phyloP scores from a whole-genome alignment of 495 filamentous ascomycete genomes.

The Daldinia decipiens region DNA sequence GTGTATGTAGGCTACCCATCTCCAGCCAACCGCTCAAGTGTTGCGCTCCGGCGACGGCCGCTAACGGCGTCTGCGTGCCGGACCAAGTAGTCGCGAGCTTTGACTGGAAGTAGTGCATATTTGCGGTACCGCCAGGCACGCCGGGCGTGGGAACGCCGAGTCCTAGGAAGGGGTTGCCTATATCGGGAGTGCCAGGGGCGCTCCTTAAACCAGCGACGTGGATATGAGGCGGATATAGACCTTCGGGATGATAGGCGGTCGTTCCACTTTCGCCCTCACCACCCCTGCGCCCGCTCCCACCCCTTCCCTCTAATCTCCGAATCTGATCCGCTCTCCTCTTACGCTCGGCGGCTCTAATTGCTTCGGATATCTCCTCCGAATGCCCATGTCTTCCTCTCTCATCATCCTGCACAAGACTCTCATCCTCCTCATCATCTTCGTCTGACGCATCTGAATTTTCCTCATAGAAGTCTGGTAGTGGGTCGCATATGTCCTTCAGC shows the following conservation, averaged over 20 bases:
- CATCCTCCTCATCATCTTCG: conserved; percentile 47
- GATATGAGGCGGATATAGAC: conserved; percentile 51
- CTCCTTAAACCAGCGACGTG: conserved; percentile 48
- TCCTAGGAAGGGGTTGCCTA: conserved; percentile 72
- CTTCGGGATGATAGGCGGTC: conserved; percentile 37
- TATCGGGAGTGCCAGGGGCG: conserved; percentile 51
- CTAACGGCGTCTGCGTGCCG: conserved; percentile 86
- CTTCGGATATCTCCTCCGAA: conserved; percentile 51
- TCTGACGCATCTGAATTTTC: conserved; percentile 69
- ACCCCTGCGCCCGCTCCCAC: conserved; percentile 25
- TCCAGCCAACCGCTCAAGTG: conserved; percentile 57
- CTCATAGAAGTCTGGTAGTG: conserved; percentile 96
- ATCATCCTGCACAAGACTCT: conserved; percentile 42
- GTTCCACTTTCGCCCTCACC: conserved; percentile 24
- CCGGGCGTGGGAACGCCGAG: conserved; percentile 76
- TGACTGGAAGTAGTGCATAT: conserved; percentile 90
- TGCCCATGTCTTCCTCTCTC: conserved; percentile 14
- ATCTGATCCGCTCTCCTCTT: conserved; percentile 53
- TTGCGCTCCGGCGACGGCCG: conserved; percentile 79
- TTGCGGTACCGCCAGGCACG: conserved; percentile 86
- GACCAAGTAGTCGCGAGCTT: conserved; percentile 81
- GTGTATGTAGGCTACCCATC: conserved; percentile 28
- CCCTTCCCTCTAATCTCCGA: conserved; percentile 37
- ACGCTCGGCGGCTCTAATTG: conserved; percentile 56
- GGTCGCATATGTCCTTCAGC: conserved; percentile 96